These are phyloP conservation scores for Davidsoniella australis DNA, from an alignment of 2,329 filamentous ascomycete genomes.

Conservation along the genomic window DNA sequence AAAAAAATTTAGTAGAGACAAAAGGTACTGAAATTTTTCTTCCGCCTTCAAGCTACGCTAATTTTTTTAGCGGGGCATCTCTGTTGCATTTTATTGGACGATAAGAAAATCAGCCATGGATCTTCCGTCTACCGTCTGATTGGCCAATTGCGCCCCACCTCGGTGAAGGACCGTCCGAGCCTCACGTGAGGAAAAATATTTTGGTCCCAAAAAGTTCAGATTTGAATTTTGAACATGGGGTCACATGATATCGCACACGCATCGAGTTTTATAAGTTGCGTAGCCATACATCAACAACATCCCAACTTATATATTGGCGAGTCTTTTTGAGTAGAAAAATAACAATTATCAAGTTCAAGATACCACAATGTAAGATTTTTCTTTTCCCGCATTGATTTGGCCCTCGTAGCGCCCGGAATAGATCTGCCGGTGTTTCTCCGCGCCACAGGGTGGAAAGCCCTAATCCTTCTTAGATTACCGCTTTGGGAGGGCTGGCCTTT, in stretches of 20 bases:
- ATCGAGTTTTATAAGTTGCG: background rate
- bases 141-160: slow-evolving; percentile 7
- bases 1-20: slow-evolving; percentile 12
- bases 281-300: too few species aligned
- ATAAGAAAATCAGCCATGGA: slow-evolving; percentile 12
- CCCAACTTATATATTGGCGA: too few species aligned
- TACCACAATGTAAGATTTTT: background rate
- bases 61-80: slow-evolving; percentile 13
- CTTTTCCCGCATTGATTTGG: background rate
- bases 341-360: background rate
- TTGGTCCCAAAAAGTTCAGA: slow-evolving; percentile 1
- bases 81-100: slow-evolving; percentile 13
- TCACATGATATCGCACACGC: slow-evolving; percentile 9
- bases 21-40: slow-evolving; percentile 14
- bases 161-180: slow-evolving; percentile 5
- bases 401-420: too few species aligned
- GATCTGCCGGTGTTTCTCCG: slow-evolving; percentile 11
- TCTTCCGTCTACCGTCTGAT: slow-evolving; percentile 5
- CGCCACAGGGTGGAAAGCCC: slow-evolving; percentile 12
- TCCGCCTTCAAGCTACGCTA: slow-evolving; percentile 12
- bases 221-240: background rate
- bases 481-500: slow-evolving; percentile 10
- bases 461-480: slow-evolving; percentile 11
- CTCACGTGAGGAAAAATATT: slow-evolving; percentile 8
- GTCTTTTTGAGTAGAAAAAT: background rate